Evolutionary conservation across 441 rosid species (phyloP).

Genomic region (Gossypium davidsonii): DNA sequence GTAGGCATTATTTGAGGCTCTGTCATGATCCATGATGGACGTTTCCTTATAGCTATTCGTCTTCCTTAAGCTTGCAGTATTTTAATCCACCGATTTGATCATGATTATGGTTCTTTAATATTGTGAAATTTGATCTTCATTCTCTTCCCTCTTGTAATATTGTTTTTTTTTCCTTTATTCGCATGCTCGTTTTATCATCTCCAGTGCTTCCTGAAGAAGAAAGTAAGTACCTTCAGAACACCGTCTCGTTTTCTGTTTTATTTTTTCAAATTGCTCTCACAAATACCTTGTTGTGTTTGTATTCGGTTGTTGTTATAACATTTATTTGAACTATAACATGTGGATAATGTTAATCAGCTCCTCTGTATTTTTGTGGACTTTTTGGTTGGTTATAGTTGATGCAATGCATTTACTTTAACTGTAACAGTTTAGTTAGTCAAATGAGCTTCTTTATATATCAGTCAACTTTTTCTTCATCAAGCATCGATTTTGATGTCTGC

Average conservation of each 20-base stretch:
- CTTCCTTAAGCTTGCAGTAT: neutral
- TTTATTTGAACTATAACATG: neutral
- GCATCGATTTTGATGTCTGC: neutral
- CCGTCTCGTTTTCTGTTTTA: conserved; percentile 8
- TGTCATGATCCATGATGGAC: neutral
- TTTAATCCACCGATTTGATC: neutral
- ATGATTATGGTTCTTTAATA: neutral
- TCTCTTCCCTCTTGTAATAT: neutral
- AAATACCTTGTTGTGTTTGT: neutral
- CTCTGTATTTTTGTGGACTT: neutral
- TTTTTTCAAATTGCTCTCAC: conserved; percentile 7
- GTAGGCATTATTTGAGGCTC: neutral
- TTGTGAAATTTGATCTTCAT: neutral
- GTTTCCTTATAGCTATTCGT: conserved; percentile 1
- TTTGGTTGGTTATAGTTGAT: neutral
- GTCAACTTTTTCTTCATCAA: neutral
- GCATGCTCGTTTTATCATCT: conserved; percentile 22
- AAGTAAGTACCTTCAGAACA: conserved; percentile 53
- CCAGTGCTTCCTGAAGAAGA: conserved; percentile 88
- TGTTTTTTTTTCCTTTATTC: neutral
- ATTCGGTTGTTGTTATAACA: neutral
- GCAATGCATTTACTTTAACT: neutral
- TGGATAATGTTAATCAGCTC: neutral
- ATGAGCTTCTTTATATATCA: neutral
- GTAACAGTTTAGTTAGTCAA: neutral